Conservation (phyloP, 169 alveolate species). For the Plasmodium gaboni region DNA sequence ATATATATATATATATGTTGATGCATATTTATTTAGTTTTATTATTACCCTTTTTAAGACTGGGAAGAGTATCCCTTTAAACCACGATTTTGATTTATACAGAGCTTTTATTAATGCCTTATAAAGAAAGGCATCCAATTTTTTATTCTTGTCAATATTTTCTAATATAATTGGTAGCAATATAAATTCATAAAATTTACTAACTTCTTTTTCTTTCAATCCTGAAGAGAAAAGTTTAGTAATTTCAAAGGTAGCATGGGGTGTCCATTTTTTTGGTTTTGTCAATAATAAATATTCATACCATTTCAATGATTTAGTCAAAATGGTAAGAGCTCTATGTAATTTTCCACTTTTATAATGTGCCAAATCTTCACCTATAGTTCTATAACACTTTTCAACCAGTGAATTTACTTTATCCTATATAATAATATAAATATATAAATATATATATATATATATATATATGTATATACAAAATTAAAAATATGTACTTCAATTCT, state of each 20-base stretch:
- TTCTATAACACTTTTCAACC: slow-evolving; percentile 53
- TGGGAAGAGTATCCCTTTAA: slow-evolving; percentile 95
- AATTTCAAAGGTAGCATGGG: slow-evolving; percentile 94
- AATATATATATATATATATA: background rate
- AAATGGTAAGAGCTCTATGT: slow-evolving; percentile 94
- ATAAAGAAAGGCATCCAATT: slow-evolving; percentile 93
- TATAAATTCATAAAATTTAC: slow-evolving; percentile 22
- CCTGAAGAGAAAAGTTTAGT: slow-evolving; percentile 93
- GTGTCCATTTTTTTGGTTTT: slow-evolving; percentile 95
- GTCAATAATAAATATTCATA: slow-evolving; percentile 93
- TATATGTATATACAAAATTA: background rate
- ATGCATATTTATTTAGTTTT: background rate
- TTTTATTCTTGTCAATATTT: slow-evolving; percentile 88
- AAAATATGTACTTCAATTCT: background rate
- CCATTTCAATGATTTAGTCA: slow-evolving; percentile 95
- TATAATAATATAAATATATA: background rate
- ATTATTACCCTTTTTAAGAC: slow-evolving; percentile 89
- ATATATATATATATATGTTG: background rate
- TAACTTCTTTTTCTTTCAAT: slow-evolving; percentile 86
- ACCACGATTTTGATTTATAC: slow-evolving; percentile 97
- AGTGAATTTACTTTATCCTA: slow-evolving; percentile 22
- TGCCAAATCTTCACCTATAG: slow-evolving; percentile 82
- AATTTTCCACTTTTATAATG: slow-evolving; percentile 94
- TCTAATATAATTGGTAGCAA: slow-evolving; percentile 41
- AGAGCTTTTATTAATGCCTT: slow-evolving; percentile 94